Evolutionary conservation across 768 basidiomycete genomes (phyloP), one percentile per base, ranked within the genome.

Genomic region (Tricholoma flavovirens): DNA sequence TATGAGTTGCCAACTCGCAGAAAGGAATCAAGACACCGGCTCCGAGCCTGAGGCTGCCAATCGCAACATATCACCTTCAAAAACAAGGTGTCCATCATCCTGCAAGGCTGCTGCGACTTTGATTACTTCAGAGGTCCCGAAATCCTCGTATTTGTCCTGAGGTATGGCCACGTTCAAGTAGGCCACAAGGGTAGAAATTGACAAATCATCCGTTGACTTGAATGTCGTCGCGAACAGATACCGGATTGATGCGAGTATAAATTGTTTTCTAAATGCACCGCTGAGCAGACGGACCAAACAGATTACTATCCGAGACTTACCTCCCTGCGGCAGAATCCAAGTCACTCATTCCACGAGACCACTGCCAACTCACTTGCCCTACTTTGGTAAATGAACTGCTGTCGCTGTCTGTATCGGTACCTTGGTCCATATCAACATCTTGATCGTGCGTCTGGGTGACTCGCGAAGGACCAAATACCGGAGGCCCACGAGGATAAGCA

Each of bases 101-200:
- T 77, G 74, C 51, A 83, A 61, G 8, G 66, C 62, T 0, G 73
- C 77, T n/a, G 77, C 78, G 2, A 75, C 76, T 51, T 75, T 74
- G 7, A 77, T 78, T n/a, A 90, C 87, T 69, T 90, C 88, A 0
- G 77, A 77, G 10, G 87, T 88, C 67, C 90, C 88, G 58, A 88
- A 90, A 60, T 90, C 87, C 72, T 90, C 88, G 64, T 88, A 82
- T 69, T 90, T 90, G 66, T 89, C 88, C 26, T 73, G 75, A 3
- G 88, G 88, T 74, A 89, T 80, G 3, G 86, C 86, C 2, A 86
- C 82, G 63, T 90, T 90, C 56, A 90, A 75, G 67, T 87, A 88
- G 3, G 83, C 78, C 32, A 90, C 71, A 26, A 90, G 73, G 6
- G 84, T 72, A 2, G 85, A 84, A 64, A 90, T 83, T 5, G 82